Percentiles rank a stretch among this genome's conserved stretches.
Evolutionary conservation across 1,139 yeast species (phyloP).

Genomic region (Taiozyma sp.): DNA sequence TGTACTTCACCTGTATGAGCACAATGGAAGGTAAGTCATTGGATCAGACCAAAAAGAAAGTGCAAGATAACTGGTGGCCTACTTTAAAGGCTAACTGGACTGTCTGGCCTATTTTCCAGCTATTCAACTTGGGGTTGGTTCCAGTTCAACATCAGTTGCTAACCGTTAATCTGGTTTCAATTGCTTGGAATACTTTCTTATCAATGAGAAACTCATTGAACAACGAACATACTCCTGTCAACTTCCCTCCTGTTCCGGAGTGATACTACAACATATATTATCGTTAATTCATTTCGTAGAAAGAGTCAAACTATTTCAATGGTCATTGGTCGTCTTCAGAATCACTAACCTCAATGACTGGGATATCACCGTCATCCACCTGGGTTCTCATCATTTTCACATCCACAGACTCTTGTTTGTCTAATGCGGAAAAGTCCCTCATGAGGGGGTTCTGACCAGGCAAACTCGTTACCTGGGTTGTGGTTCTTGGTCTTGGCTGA

Average conservation of each 20-base stretch:
- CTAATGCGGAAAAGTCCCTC: background rate
- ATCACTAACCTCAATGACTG: background rate
- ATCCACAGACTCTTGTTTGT: background rate
- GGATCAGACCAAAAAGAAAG: constrained; percentile 34
- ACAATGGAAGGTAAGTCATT: constrained; percentile 46
- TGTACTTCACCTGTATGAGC: constrained; percentile 66
- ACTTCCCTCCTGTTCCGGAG: constrained; percentile 34
- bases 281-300: background rate
- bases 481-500: background rate
- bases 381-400: background rate
- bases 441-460: background rate
- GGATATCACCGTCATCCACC: background rate
- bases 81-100: constrained; percentile 71
- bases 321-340: background rate
- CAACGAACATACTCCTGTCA: constrained; percentile 24
- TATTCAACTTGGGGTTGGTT: constrained; percentile 60
- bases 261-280: constrained; percentile 11
- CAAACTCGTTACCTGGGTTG: background rate
- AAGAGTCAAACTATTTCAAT: background rate
- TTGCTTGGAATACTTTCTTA: constrained; percentile 82
- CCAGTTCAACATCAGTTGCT: constrained; percentile 67
- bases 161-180: constrained; percentile 64
- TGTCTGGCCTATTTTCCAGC: constrained; percentile 84
- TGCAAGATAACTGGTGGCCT: constrained; percentile 46
- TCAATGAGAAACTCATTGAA: constrained; percentile 42